These are phyloP conservation scores for Quercus cerris DNA, from an alignment of 306 rosid genomes.

Conservation along the genomic window DNA sequence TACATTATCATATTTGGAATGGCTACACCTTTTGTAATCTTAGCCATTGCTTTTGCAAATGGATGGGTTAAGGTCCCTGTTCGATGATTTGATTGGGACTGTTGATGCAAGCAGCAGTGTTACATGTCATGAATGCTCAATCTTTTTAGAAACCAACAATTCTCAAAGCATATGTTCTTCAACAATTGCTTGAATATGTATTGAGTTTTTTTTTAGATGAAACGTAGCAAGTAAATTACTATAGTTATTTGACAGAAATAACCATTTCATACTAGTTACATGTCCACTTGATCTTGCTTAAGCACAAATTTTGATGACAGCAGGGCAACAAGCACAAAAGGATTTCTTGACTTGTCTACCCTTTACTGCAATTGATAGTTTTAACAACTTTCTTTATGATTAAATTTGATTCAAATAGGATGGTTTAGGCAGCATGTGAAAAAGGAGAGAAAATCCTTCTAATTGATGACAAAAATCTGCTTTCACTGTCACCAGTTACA, in stretches of 20 bases:
- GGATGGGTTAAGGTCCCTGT: constrained; percentile 94
- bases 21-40: constrained; percentile 97
- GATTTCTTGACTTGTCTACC: background rate
- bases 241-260: background rate
- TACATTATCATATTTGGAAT: constrained; percentile 92
- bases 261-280: background rate
- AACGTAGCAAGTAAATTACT: background rate
- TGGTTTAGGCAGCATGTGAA: too few species aligned
- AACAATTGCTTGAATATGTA: background rate
- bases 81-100: constrained; percentile 36
- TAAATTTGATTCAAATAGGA: background rate
- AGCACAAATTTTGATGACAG: background rate
- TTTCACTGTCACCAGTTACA: background rate
- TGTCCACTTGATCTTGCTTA: background rate
- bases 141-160: background rate
- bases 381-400: background rate
- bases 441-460: too few species aligned
- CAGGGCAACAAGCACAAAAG: background rate
- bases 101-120: background rate
- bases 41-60: constrained; percentile 97
- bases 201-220: constrained; percentile 8
- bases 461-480: too few species aligned
- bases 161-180: background rate
- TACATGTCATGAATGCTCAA: constrained; percentile 22
- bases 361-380: background rate